Base-by-base conservation (phyloP, 2,329 filamentous ascomycete species). In the Aaosphaeria pasadenensis region DNA sequence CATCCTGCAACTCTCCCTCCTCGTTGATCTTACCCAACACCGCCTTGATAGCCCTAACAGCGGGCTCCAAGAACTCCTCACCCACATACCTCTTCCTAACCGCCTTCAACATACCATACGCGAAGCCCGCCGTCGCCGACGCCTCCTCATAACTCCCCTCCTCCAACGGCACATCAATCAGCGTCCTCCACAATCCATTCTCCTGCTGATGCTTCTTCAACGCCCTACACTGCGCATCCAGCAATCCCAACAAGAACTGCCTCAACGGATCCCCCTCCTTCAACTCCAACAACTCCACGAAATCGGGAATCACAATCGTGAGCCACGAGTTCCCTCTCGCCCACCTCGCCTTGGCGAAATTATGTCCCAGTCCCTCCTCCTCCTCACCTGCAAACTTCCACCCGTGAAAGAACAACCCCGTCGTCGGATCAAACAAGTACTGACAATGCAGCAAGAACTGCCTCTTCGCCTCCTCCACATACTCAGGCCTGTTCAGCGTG, bases 231-330 rank as follows among this genome's bases (percentile, higher is more conserved):
- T 92, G 88, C 4, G 85, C 83, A 41, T 83, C 77, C 1, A 92
- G 74, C 0, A 86, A 86, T 53, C 80, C 78, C 41, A 83, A 67
- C 17, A 89, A 74, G 51, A 84, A 78, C 5, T 73, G 60, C 7
- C 83, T 77, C 29, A 90, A 74, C 0, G 85, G 79, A 56, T 90
- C 86, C 3, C 68, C 70, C 3, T 74, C 66, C 2, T 77, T 71
- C 29, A 90, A 71, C 36, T 85, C 79, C 36, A 91, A 71, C 44
- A 92, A 66, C 64, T 91, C 88, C 47, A 92, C 77, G 56, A 91
- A 87, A 60, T 92, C 88, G 1, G 88, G 88, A 45, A 91, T 88
- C n/a, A 83, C 88, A 51, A 92, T 91, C 0, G 88, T 91, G 42
- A 92, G 64, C 88, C 88, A 92, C 52, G 77, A 79, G 63, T 89